These are phyloP conservation scores for Aurinia saxatilis DNA, from an alignment of 345 rosid genomes.

Conservation along the genomic window DNA sequence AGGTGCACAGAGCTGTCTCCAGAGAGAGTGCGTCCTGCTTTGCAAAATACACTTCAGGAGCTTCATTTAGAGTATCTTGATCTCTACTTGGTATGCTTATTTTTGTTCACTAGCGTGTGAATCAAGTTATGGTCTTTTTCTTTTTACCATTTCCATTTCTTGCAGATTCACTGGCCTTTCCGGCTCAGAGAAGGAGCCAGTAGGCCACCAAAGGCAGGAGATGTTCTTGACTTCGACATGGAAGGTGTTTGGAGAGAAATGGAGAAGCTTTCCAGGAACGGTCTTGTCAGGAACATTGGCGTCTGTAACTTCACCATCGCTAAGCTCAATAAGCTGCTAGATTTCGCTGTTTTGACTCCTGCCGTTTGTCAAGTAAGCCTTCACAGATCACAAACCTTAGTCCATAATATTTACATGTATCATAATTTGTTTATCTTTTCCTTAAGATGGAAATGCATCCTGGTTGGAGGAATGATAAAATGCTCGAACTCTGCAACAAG, in stretches of 20 bases:
- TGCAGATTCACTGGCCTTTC: slow-evolving; percentile 58
- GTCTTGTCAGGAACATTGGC: slow-evolving; percentile 42
- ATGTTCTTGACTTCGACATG: slow-evolving; percentile 43
- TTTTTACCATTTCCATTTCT: not conserved
- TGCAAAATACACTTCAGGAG: slow-evolving; percentile 43
- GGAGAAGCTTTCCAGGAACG: slow-evolving; percentile 43
- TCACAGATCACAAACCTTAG: not conserved
- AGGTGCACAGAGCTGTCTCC: slow-evolving; percentile 53
- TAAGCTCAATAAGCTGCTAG: slow-evolving; percentile 41
- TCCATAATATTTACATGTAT: not conserved
- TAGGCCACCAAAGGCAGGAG: slow-evolving; percentile 40
- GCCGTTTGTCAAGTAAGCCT: slow-evolving; percentile 39
- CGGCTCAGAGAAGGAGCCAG: slow-evolving; percentile 45
- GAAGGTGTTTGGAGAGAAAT: slow-evolving; percentile 60
- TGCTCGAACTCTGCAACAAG: slow-evolving; percentile 37
- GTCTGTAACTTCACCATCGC: slow-evolving; percentile 41
- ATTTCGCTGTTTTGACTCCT: slow-evolving; percentile 32
- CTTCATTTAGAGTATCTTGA: slow-evolving; percentile 52
- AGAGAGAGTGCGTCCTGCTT: slow-evolving; percentile 39
- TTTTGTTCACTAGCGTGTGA: not conserved
- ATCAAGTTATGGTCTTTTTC: not conserved
- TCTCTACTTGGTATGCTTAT: slow-evolving; percentile 37
- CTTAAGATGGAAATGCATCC: slow-evolving; percentile 68
- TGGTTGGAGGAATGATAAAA: slow-evolving; percentile 58
- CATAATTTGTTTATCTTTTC: slow-evolving; percentile 1